A percentile compares a stretch with the other conserved stretches of the same genome.
Conservation (phyloP, 306 rosid species). For the Arachis stenosperma region DNA sequence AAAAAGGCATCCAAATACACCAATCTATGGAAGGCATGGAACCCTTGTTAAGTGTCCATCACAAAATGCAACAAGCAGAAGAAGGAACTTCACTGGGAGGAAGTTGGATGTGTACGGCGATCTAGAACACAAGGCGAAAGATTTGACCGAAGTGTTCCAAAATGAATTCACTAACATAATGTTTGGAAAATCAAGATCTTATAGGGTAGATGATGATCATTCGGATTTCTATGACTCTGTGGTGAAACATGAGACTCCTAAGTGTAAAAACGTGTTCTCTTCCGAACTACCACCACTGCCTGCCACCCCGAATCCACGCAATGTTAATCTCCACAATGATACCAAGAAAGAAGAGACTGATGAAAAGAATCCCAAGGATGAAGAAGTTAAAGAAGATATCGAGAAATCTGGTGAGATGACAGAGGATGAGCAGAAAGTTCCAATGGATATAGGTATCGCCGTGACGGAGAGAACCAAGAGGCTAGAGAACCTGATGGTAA, state of each 20-base stretch:
- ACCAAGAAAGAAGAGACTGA: conserved; percentile 4
- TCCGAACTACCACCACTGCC: conserved; percentile 35
- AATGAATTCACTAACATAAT: conserved; percentile 26
- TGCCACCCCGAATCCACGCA: conserved; percentile 6
- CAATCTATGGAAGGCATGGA: conserved; percentile 18
- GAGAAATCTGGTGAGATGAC: conserved; percentile 47
- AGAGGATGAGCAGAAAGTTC: conserved; percentile 64
- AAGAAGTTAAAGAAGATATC: background rate
- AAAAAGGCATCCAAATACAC: background rate
- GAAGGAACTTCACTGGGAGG: conserved; percentile 53
- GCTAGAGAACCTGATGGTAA: conserved; percentile 83
- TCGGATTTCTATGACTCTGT: conserved; percentile 15
- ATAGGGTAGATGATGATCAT: conserved; percentile 28
- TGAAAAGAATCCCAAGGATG: background rate
- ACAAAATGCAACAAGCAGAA: conserved; percentile 53
- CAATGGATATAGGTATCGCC: conserved; percentile 65
- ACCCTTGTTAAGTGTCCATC: conserved; percentile 39
- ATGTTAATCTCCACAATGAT: too few relatives aligned
- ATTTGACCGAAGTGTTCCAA: conserved; percentile 28
- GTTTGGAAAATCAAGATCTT: conserved; percentile 14
- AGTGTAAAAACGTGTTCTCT: conserved; percentile 18
- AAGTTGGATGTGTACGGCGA: conserved; percentile 48
- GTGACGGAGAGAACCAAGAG: conserved; percentile 79
- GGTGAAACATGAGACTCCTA: conserved; percentile 29
- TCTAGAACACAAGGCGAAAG: conserved; percentile 36